Evolutionary conservation across 495 filamentous ascomycete genomes (phyloP), one percentile per base, ranked within the genome.

Genomic region (Rhypophila decipiens): DNA sequence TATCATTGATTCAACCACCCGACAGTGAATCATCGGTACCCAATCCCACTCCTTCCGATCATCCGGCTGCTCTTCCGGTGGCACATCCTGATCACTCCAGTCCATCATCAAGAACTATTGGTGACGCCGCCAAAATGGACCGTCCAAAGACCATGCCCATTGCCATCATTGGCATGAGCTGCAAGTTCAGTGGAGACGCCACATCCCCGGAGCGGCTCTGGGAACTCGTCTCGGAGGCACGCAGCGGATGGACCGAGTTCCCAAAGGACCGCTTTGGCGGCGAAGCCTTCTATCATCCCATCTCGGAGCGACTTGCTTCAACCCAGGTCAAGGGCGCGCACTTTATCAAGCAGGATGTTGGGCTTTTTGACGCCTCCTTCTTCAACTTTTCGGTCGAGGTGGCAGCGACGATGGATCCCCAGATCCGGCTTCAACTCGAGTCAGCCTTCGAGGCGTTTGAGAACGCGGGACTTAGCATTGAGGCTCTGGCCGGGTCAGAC

Each of bases 391-490:
- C 70, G 3, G 63, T 72, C 4, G 58, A 65, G 5, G 78, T 80
- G 36, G 83, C 88, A 29, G 82, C 84, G 9, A 27, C 33, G 5
- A 53, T 53, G 47, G 87, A 91, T 58, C 87, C 87, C 2, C 84
- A 85, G 55, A 86, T 88, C 54, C 78, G 87, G 19, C 64, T 89
- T 34, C 80, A 83, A 0, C 70, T 93, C 5, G 77, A 85, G 35
- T 86, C 82, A 36, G 84, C 84, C 0, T 91, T 88, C 53, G 84
- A 89, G 48, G 87, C 87, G 1, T 70, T 93, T 2, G 87, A 93
- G 58, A 86, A 84, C 72, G 49, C 49, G 2, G 87, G 87, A 0
- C 81, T 87, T 50, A 75, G 80, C 31, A 85, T 85, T 0, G 82
- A 85, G 3, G 79, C 76, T 4, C 83, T 86, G 2, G 17, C 9